Base-by-base conservation (phyloP, 164 flowering plant species). In the Litsea cubeba region DNA sequence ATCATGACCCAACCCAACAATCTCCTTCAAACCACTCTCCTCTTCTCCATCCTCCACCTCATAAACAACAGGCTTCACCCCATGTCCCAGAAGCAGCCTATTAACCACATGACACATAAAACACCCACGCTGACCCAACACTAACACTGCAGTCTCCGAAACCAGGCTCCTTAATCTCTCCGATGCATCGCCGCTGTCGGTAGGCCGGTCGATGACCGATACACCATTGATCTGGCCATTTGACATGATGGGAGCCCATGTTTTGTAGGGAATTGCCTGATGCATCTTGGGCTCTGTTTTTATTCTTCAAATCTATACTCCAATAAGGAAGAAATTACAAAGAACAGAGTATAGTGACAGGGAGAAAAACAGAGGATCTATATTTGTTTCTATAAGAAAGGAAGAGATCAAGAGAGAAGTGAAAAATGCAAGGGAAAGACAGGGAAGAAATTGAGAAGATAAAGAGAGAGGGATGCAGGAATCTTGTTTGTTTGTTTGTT, bases 21-120 rank as follows among this genome's bases (percentile, higher is more conserved):
- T 25, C 64, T 82, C 85, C 10, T 70, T 69, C 0, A 76, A 60
- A 5, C 85, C 83, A 14, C 65, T 65, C 10, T 8, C 72, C 72
- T 88, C 92, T 2, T 85, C 90, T 2, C 74, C 83, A 32, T 88
- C 96, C 12, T 86, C 90, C 3, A 94, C 79, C 71, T 94, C 98
- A 68, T 78, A 81, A 0, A 92, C 87, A 1, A 84, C 77, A 5
- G 98, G 98, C 72, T 94, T 92, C 14, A 85, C 94, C 0, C 98
- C 96, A 0, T 85, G 82, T 0, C 87, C 84, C 10, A 83, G 80
- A 3, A 94, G 82, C 79, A 94, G 76, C 6, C 86, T 81, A 72
- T 84, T 88, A 66, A 90, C 88, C 25, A 91, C 98, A 50, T 90
- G 92, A 74, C 87, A 82, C 98, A 94, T 88, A 77, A 96, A 94